Base-by-base conservation (phyloP, 495 filamentous ascomycete genomes). In the Mycothermus thermophilus region DNA sequence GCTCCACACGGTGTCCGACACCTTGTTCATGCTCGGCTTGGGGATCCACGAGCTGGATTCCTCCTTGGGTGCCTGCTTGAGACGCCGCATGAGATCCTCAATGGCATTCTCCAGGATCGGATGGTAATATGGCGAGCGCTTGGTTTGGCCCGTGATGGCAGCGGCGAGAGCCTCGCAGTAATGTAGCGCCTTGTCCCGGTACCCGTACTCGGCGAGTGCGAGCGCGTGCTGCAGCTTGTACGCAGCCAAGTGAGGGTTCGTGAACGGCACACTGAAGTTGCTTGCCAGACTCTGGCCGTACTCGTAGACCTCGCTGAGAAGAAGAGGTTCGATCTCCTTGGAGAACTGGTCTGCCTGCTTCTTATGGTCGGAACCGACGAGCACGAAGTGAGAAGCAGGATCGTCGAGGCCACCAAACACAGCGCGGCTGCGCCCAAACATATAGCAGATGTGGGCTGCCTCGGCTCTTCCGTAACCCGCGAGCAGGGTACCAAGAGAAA, bases 291-390 rank as follows among this genome's bases (percentile, higher is more conserved):
- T 77, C 18, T 80, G 68, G 6, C 78, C 83, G 54, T 79, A 93
- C 47, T 99, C 92, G 51, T 90, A 94, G 3, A 90, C 73, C 57
- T 99, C 92, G 34, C 81, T 95, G 24, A 96, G 72, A 22, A 93
- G 60, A 18, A 94, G 71, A 8, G 82, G 67, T 51, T 96, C 87
- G 32, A 86, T 65, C 50, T 96, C 84, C 34, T 70, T 74, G 16
- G 77, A 68, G 40, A 82, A 72, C 22, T 77, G 67, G 31, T 73
- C 64, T 22, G 75, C 69, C 29, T 76, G 71, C 15, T 63, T 67
- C 21, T 70, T 62, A 51, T 86, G 83, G 50, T 94, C 82, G 10
- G 72, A 77, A 6, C 92, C 90, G 21, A 99, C 64, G 7, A 99
- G 71, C 6, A 82, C 76, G 44, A 94, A 78, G 42, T 77, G 74